Evolutionary conservation across 2,329 filamentous ascomycete species (phyloP).

Genomic region (Epichloe amarillans): DNA sequence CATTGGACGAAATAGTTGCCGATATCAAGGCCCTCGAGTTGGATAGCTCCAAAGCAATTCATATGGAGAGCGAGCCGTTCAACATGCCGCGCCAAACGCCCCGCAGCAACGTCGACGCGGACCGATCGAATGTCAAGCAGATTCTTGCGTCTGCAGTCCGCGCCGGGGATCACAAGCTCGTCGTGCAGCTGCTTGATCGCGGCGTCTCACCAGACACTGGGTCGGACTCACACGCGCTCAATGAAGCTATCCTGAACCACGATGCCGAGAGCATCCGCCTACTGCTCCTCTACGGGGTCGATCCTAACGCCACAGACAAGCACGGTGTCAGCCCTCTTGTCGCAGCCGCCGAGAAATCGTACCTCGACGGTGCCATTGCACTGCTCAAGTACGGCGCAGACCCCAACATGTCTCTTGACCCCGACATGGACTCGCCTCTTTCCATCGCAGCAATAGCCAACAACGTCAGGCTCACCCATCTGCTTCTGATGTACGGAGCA

Average conservation of each 20-base stretch:
- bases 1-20: conserved; percentile 16
- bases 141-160: conserved; percentile 41
- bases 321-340: conserved; percentile 38
- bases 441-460: conserved; percentile 35
- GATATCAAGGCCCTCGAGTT: conserved; percentile 26
- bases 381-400: conserved; percentile 53
- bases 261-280: conserved; percentile 42
- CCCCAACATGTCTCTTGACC: conserved; percentile 36
- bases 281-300: conserved; percentile 42
- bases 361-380: conserved; percentile 41
- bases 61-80: conserved; percentile 35
- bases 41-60: conserved; percentile 27
- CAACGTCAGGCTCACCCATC: conserved; percentile 42
- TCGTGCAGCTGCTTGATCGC: conserved; percentile 44
- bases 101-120: conserved; percentile 28
- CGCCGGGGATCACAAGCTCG: conserved; percentile 40
- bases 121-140: conserved; percentile 29
- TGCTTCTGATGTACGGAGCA: conserved; percentile 48
- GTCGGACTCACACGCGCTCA: conserved; percentile 33
- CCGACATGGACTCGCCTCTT: conserved; percentile 41
- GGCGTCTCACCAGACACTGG: conserved; percentile 39
- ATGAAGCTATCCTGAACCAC: conserved; percentile 36
- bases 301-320: conserved; percentile 38
- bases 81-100: conserved; percentile 39
- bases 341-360: conserved; percentile 36